Conservation (phyloP, 805 yeast genomes). For the Kurtzmaniella cleridarum region DNA sequence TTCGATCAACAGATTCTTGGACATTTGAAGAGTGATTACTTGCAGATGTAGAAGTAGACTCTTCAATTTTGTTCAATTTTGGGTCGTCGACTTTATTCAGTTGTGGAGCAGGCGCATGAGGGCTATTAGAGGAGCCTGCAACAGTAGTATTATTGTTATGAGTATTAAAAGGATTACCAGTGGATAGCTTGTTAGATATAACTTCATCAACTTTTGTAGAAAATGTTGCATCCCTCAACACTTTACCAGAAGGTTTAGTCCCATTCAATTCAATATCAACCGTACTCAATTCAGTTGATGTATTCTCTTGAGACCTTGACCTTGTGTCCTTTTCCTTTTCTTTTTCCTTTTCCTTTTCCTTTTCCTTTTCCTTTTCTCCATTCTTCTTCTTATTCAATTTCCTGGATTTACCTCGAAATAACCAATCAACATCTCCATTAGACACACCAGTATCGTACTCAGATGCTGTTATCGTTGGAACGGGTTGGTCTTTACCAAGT, state of each 20-base stretch:
- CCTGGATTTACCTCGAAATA: slow-evolving; percentile 71
- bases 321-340: slow-evolving; percentile 13
- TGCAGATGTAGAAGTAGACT: too few species aligned
- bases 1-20: background rate
- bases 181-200: too few species aligned
- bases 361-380: slow-evolving; percentile 7
- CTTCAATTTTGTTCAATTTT: too few species aligned
- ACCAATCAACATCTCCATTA: slow-evolving; percentile 80
- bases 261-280: background rate
- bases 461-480: background rate
- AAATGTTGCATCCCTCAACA: too few species aligned
- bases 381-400: slow-evolving; percentile 43
- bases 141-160: background rate
- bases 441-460: slow-evolving; percentile 47
- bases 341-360: slow-evolving; percentile 12
- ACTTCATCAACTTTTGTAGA: too few species aligned
- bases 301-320: background rate
- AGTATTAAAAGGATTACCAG: background rate
- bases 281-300: background rate
- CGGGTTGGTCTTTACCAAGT: too few species aligned
- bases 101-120: too few species aligned
- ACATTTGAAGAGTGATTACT: too few species aligned
- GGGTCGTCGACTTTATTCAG: too few species aligned
- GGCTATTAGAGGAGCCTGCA: too few species aligned
- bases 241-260: background rate